phyloP scores from a whole-genome alignment of 2,329 filamentous ascomycete species.

The Fusarium falciforme region DNA sequence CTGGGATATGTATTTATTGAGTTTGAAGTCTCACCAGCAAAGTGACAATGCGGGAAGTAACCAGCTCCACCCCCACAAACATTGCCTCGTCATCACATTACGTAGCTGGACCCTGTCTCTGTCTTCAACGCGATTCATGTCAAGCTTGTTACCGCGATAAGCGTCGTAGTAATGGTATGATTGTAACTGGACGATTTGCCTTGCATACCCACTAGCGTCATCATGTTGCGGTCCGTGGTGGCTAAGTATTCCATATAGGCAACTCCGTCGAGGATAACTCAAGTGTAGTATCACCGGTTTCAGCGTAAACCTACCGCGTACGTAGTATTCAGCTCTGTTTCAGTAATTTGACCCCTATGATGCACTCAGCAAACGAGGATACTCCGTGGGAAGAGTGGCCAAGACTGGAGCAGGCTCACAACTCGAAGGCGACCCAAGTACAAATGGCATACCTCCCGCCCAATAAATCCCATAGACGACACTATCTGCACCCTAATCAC shows the following conservation, averaged over 20 bases:
- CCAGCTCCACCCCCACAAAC: not conserved
- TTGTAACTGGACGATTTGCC: not conserved
- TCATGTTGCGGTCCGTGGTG: not conserved
- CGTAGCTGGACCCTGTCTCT: not conserved
- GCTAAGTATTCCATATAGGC: not conserved
- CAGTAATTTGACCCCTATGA: not conserved
- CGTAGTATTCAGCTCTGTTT: not conserved
- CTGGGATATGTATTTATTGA: not conserved
- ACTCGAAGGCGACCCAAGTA: not conserved
- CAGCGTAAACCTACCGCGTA: not conserved
- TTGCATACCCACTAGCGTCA: not conserved
- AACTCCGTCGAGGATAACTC: not conserved
- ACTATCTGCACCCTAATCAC: not conserved
- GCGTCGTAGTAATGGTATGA: not conserved
- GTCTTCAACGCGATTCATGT: not conserved
- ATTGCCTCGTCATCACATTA: not conserved
- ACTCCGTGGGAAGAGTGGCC: not conserved
- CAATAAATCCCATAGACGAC: not conserved
- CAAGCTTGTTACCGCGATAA: not conserved
- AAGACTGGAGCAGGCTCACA: not conserved
- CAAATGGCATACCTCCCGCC: not conserved
- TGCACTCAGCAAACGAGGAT: not conserved
- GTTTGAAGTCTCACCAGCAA: not conserved
- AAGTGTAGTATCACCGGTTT: not conserved
- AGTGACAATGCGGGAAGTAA: not conserved